Evolutionary conservation across 208 protist species (phyloP).

Genomic region (Vickermania spadyakhi): DNA sequence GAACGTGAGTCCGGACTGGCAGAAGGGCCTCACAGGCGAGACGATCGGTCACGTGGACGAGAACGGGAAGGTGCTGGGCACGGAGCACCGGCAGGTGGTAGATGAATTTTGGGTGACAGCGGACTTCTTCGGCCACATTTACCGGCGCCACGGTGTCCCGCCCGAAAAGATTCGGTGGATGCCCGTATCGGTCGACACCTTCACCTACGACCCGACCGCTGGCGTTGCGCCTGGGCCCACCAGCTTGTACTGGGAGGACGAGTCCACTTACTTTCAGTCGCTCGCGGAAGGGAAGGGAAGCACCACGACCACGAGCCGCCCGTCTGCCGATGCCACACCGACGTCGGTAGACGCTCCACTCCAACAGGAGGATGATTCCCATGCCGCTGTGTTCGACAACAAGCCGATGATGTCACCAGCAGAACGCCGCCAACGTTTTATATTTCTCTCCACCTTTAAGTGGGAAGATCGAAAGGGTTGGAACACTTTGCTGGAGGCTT

Average conservation of each 20-base stretch:
- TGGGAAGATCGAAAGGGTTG: slow-evolving; percentile 57
- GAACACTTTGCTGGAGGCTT: slow-evolving; percentile 45
- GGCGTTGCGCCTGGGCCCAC: background rate
- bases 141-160: slow-evolving; percentile 17
- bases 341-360: background rate
- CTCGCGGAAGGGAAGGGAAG: background rate
- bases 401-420: slow-evolving; percentile 11
- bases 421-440: slow-evolving; percentile 14
- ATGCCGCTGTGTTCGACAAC: slow-evolving; percentile 11
- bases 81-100: background rate
- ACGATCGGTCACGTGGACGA: background rate
- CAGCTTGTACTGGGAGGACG: background rate
- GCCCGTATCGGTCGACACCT: slow-evolving; percentile 45
- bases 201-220: slow-evolving; percentile 27
- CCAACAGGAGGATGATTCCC: background rate
- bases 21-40: slow-evolving; percentile 2
- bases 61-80: background rate
- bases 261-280: background rate
- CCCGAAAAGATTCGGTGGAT: slow-evolving; percentile 17
- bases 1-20: slow-evolving; percentile 14
- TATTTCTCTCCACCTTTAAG: slow-evolving; percentile 61
- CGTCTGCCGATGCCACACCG: no score
- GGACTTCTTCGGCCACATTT: slow-evolving; percentile 33
- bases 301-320: background rate
- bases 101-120: slow-evolving; percentile 50